Conservation (phyloP, 139 green algal genomes). For the Dunaliella primolecta region DNA sequence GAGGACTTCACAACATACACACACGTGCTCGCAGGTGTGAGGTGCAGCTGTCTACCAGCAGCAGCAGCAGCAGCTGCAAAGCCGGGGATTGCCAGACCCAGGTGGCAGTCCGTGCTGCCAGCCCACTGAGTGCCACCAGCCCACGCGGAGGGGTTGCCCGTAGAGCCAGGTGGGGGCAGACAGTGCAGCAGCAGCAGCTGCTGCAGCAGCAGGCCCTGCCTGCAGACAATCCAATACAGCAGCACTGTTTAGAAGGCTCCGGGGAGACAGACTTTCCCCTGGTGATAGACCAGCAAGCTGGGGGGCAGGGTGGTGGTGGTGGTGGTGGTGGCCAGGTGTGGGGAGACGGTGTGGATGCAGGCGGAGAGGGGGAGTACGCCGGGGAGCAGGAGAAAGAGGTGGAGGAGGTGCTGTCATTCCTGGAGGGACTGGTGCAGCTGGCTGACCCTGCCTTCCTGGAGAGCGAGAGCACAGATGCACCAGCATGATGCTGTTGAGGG, state of each 20-base stretch:
- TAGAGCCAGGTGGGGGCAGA: too few relatives aligned
- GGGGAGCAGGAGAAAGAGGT: background rate
- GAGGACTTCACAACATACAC: too few relatives aligned
- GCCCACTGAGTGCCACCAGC: too few relatives aligned
- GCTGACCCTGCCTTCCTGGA: background rate
- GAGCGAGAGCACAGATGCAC: background rate
- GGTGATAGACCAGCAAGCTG: too few relatives aligned
- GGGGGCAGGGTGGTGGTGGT: too few relatives aligned
- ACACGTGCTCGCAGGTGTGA: background rate
- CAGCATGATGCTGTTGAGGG: too few relatives aligned
- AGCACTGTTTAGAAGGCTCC: too few relatives aligned
- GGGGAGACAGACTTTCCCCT: too few relatives aligned
- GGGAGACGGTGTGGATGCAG: background rate
- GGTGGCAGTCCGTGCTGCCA: background rate
- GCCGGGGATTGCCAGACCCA: background rate
- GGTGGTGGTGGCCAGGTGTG: background rate
- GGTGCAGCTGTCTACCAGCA: background rate
- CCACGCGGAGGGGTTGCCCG: too few relatives aligned
- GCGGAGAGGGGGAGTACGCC: background rate
- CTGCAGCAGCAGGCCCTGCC: too few relatives aligned
- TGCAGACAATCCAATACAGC: too few relatives aligned
- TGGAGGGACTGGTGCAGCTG: background rate
- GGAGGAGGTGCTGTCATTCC: background rate
- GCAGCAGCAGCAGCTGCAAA: background rate
- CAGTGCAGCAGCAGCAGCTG: too few relatives aligned